Percentiles rank a stretch among this genome's conserved stretches.
phyloP scores from a whole-genome alignment of 345 rosid species.

The Capsella bursapastoris region DNA sequence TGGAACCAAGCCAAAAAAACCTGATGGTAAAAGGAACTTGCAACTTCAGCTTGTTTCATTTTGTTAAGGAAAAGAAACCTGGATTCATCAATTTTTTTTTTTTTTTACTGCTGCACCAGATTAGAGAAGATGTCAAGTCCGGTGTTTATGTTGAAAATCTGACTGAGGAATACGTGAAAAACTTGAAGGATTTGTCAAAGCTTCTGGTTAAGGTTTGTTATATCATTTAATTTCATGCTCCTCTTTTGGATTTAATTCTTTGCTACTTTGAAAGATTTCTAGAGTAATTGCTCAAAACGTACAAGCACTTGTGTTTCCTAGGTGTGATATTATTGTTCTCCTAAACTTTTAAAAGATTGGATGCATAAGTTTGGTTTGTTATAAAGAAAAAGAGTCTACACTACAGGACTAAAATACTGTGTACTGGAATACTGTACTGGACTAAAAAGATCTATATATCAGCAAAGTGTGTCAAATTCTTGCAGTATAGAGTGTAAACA shows the following conservation, averaged over 20 bases:
- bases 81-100: slow-evolving; percentile 18
- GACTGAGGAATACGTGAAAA: slow-evolving; percentile 76
- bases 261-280: slow-evolving; percentile 19
- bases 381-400: slow-evolving; percentile 3
- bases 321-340: not conserved
- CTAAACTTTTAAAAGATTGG: slow-evolving; percentile 7
- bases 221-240: slow-evolving; percentile 25
- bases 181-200: slow-evolving; percentile 79
- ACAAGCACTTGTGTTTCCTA: slow-evolving; percentile 16
- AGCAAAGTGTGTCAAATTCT: slow-evolving; percentile 15
- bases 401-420: not conserved
- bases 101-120: slow-evolving; percentile 51
- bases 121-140: slow-evolving; percentile 94
- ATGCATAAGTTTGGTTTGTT: not conserved
- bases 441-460: not conserved
- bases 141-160: slow-evolving; percentile 96
- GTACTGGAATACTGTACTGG: not conserved
- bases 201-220: slow-evolving; percentile 77
- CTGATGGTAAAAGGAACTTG: slow-evolving; percentile 65
- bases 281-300: slow-evolving; percentile 25
- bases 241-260: slow-evolving; percentile 6
- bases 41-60: slow-evolving; percentile 21
- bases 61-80: not conserved
- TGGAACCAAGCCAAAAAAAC: slow-evolving; percentile 87
- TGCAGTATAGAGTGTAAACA: not conserved